Evolutionary conservation across 345 rosid genomes (phyloP).

Genomic region (Passiflora organensis): DNA sequence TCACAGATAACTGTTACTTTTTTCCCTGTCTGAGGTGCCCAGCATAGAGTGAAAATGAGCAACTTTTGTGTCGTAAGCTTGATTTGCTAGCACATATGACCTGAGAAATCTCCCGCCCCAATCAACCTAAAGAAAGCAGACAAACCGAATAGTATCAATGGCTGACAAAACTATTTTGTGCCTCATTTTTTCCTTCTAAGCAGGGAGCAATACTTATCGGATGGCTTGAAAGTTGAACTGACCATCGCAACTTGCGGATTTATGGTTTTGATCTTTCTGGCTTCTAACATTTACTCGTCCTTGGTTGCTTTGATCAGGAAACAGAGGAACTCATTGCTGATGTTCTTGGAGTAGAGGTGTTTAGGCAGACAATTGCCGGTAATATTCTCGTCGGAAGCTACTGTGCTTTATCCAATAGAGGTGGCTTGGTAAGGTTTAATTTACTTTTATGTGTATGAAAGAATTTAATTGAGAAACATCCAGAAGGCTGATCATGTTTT

Average conservation of each 20-base stretch:
- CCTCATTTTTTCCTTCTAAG: no score
- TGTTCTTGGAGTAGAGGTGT: conserved; percentile 95
- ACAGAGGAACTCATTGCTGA: conserved; percentile 90
- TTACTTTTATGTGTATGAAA: background rate
- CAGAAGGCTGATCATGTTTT: background rate
- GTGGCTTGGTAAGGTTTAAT: conserved; percentile 63
- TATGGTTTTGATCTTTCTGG: conserved; percentile 28
- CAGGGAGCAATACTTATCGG: background rate
- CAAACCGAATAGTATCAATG: no score
- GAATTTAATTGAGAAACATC: background rate
- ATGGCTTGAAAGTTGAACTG: background rate
- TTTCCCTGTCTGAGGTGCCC: no score
- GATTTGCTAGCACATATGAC: no score
- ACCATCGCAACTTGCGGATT: background rate
- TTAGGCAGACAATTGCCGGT: conserved; percentile 91
- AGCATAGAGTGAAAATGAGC: no score
- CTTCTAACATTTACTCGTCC: conserved; percentile 7
- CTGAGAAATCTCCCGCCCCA: no score
- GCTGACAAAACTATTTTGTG: no score
- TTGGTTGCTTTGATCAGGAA: conserved; percentile 13
- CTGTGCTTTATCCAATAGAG: conserved; percentile 78
- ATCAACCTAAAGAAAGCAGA: no score
- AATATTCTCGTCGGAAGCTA: conserved; percentile 92
- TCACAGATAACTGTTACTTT: no score
- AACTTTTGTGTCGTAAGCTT: no score